These are phyloP conservation scores for Cladosporium sp. DNA, from an alignment of 2,329 filamentous ascomycete species.

Conservation along the genomic window DNA sequence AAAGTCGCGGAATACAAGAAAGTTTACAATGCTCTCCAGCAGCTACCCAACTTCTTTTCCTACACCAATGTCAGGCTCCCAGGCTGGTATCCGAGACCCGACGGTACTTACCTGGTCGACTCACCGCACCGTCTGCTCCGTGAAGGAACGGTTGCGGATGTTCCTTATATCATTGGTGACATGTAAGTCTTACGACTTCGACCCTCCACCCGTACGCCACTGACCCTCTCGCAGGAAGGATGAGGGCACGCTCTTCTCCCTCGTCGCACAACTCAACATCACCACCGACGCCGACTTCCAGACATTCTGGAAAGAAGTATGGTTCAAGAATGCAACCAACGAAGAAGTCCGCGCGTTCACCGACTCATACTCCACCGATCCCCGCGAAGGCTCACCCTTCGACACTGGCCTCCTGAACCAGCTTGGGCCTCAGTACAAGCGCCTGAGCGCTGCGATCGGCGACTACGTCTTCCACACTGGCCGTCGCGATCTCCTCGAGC, in stretches of 20 bases:
- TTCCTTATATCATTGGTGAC: slow-evolving; percentile 22
- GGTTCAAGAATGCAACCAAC: slow-evolving; percentile 22
- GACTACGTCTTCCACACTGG: slow-evolving; percentile 23
- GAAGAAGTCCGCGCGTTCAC: slow-evolving; percentile 21
- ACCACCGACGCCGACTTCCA: slow-evolving; percentile 22
- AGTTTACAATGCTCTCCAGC: slow-evolving; percentile 20
- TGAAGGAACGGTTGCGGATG: slow-evolving; percentile 21
- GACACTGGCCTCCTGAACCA: slow-evolving; percentile 19
- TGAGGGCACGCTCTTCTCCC: slow-evolving; percentile 20
- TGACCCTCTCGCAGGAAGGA: background rate
- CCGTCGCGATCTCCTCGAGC: slow-evolving; percentile 19
- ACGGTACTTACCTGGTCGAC: slow-evolving; percentile 22
- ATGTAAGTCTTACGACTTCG: background rate
- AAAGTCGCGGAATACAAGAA: slow-evolving; percentile 41
- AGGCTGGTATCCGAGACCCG: slow-evolving; percentile 22
- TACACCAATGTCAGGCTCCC: slow-evolving; percentile 18
- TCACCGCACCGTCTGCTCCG: slow-evolving; percentile 21
- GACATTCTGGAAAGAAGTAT: slow-evolving; percentile 25
- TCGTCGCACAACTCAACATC: slow-evolving; percentile 21
- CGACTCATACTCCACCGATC: slow-evolving; percentile 20
- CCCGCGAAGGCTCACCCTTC: slow-evolving; percentile 17
- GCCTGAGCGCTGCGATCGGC: slow-evolving; percentile 22
- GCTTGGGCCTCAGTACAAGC: slow-evolving; percentile 22
- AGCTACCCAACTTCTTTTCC: slow-evolving; percentile 23
- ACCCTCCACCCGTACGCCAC: background rate